These are phyloP conservation scores for Bipolaris bicolor DNA, from an alignment of 2,329 filamentous ascomycete genomes.

Conservation along the genomic window DNA sequence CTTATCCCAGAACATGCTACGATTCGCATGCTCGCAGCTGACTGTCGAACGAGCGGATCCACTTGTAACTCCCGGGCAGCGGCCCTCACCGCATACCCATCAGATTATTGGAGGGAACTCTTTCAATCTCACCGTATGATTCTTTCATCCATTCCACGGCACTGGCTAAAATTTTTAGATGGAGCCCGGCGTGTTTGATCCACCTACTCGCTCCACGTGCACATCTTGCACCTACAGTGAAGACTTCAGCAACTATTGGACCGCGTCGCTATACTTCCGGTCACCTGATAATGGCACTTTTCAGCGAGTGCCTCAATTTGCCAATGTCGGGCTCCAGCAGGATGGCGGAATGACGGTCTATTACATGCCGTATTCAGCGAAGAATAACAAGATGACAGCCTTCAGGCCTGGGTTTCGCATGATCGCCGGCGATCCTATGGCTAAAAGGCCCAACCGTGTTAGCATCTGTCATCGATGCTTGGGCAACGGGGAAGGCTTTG, in stretches of 20 bases:
- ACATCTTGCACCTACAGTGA: constrained; percentile 41
- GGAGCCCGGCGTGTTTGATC: constrained; percentile 36
- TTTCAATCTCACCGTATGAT: constrained; percentile 40
- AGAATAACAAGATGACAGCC: constrained; percentile 50
- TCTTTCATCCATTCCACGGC: background rate
- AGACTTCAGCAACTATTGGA: constrained; percentile 44
- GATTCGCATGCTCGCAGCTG: constrained; percentile 44
- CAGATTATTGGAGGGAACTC: constrained; percentile 44
- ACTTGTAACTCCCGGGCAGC: constrained; percentile 37
- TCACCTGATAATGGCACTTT: constrained; percentile 44
- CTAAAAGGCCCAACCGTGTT: constrained; percentile 23
- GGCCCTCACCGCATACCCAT: constrained; percentile 39
- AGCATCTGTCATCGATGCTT: constrained; percentile 45
- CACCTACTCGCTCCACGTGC: constrained; percentile 33
- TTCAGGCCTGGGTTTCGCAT: constrained; percentile 36
- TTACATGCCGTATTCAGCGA: constrained; percentile 74
- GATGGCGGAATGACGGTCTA: constrained; percentile 58
- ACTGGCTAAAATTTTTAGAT: constrained; percentile 28
- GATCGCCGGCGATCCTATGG: constrained; percentile 35
- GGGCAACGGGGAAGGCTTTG: constrained; percentile 27
- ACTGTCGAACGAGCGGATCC: constrained; percentile 61
- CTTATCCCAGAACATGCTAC: constrained; percentile 42
- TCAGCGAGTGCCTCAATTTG: constrained; percentile 40
- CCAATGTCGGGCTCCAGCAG: constrained; percentile 39
- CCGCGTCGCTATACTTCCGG: constrained; percentile 40